These are phyloP conservation scores for Hanseniaspora lachancei DNA, from an alignment of 805 yeast genomes.

Conservation along the genomic window DNA sequence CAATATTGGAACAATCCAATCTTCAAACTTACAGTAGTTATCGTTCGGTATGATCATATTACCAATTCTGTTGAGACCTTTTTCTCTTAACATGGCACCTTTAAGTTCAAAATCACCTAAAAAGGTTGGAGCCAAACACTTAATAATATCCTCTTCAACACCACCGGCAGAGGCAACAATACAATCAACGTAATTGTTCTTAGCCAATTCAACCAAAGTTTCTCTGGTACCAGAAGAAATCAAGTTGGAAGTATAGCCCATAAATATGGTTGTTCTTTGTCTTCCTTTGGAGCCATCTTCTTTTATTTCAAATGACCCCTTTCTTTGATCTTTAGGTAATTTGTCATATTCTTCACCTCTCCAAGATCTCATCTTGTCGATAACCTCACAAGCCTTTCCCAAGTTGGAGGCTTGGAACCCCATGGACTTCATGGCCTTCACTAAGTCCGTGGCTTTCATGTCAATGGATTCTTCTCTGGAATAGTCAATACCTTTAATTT, in stretches of 20 bases:
- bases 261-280: slow-evolving; percentile 79
- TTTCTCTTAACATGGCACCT: slow-evolving; percentile 73
- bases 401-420: slow-evolving; percentile 92
- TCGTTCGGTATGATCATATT: slow-evolving; percentile 94
- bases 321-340: slow-evolving; percentile 54
- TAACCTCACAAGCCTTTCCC: slow-evolving; percentile 80
- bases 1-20: slow-evolving; percentile 93
- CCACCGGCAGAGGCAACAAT: slow-evolving; percentile 98
- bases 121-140: slow-evolving; percentile 90
- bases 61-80: slow-evolving; percentile 97
- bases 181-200: slow-evolving; percentile 87
- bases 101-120: slow-evolving; percentile 79
- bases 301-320: slow-evolving; percentile 59
- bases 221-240: slow-evolving; percentile 91
- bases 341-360: slow-evolving; percentile 65
- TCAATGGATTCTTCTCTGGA: slow-evolving; percentile 61
- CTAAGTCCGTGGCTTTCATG: slow-evolving; percentile 65
- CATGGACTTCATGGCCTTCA: slow-evolving; percentile 79
- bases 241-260: slow-evolving; percentile 94
- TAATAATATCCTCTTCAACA: slow-evolving; percentile 91
- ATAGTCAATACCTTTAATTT: slow-evolving; percentile 84
- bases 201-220: slow-evolving; percentile 75
- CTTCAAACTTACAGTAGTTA: slow-evolving; percentile 93
- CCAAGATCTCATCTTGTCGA: slow-evolving; percentile 87
- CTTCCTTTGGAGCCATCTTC: slow-evolving; percentile 33